These are phyloP conservation scores for Trichopus zeylanicus DNA, from an alignment of 116 monocot species.

Conservation along the genomic window DNA sequence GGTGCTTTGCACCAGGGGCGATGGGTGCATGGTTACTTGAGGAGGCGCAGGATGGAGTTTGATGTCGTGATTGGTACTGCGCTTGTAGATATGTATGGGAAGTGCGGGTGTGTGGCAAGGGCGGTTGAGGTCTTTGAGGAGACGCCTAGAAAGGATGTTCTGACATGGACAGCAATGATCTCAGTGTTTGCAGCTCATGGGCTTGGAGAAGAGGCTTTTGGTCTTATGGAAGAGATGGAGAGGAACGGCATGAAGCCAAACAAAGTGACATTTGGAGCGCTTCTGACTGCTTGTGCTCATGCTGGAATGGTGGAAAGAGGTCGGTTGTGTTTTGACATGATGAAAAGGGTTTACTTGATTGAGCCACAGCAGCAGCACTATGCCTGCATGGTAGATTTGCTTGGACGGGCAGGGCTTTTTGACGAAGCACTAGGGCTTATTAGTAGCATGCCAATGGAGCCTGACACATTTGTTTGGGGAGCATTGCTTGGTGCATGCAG, in stretches of 20 bases:
- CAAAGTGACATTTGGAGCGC: conserved; percentile 43
- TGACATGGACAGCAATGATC: conserved; percentile 62
- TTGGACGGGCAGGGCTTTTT: conserved; percentile 41
- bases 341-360: conserved; percentile 31
- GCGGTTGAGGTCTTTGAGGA: conserved; percentile 33
- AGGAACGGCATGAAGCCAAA: conserved; percentile 28
- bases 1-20: conserved; percentile 54
- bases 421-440: conserved; percentile 39
- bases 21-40: conserved; percentile 47
- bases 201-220: conserved; percentile 28
- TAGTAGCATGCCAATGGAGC: conserved; percentile 49
- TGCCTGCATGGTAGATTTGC: conserved; percentile 60
- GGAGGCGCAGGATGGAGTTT: conserved; percentile 21
- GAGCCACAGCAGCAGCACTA: conserved; percentile 45
- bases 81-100: conserved; percentile 57
- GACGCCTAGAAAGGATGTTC: conserved; percentile 38
- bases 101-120: conserved; percentile 41
- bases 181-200: conserved; percentile 41
- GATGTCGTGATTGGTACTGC: conserved; percentile 44
- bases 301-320: conserved; percentile 39
- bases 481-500: conserved; percentile 55
- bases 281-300: conserved; percentile 48
- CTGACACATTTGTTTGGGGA: conserved; percentile 50
- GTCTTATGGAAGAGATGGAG: conserved; percentile 33
- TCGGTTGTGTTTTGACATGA: conserved; percentile 28